Evolutionary conservation across 2,329 filamentous ascomycete species (phyloP), one percentile per base, ranked within the genome.

Genomic region (Neurospora sp.): DNA sequence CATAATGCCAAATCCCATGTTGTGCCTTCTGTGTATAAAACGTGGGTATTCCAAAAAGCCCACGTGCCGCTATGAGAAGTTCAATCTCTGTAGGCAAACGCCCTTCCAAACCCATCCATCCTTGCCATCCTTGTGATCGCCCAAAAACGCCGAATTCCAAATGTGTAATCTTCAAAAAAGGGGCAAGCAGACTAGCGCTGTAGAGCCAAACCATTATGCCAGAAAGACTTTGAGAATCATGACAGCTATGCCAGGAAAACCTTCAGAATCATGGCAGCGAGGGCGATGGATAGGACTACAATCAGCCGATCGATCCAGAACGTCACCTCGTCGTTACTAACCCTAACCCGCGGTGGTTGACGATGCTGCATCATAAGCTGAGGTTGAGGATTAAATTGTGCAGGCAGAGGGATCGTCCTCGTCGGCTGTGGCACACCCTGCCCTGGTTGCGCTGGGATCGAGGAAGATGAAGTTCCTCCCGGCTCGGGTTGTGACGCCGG

Each of bases 241-340:
- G 43, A 19, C 19, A 52, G 8, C 46, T 62, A 76, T 66, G 67
- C 70, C 37, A 76, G n/a, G 17, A 86, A 73, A 37, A 88, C 81
- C 76, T 87, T 89, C 70, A 87, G 71, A 28, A 97, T 82, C 83
- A 97, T 87, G 28, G 92, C 87, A 3, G 89, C 82, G 23, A 97
- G 81, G 36, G 91, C 83, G 15, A 92, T 84, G 0, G 92, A 82
- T 19, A 97, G 80, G 6, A 88, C 90, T 28, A 90, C 87, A 73
- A 97, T 97, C 43, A 90, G 86, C 72, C 92, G 88, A 79, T 97
- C 94, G 19, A 97, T 84, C 91, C 92, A 97, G 12, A 88, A 81
- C 1, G 89, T 87, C 17, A 92, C 86, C 2, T 83, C 86, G 37
- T 86, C 84, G 68, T 83, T 71, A 36, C 66, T 67, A 37, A 75